These are phyloP conservation scores for Mortierella sp. DNA, from an alignment of 371 early-diverging fungal genomes.

Conservation along the genomic window DNA sequence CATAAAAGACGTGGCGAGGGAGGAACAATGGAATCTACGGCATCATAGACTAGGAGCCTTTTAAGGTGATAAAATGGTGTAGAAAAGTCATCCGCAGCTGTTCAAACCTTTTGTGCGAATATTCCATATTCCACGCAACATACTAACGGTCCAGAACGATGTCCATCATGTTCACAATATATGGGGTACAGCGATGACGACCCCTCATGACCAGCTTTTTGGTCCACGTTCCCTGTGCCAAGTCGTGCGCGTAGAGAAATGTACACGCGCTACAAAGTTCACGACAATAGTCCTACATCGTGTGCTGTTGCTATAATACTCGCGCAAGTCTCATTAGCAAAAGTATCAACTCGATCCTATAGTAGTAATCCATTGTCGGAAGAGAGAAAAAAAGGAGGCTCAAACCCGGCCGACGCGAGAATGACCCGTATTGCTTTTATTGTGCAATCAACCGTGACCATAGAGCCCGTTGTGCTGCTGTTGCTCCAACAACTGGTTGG, in stretches of 20 bases:
- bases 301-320: not conserved
- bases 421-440: not conserved
- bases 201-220: not conserved
- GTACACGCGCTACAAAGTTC: not conserved
- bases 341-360: not conserved
- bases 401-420: not conserved
- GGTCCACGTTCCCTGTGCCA: not conserved
- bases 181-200: not conserved
- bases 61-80: too few relatives aligned
- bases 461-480: slow-evolving; percentile 49
- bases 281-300: not conserved
- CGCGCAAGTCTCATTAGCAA: not conserved
- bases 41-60: too few relatives aligned
- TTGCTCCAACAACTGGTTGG: slow-evolving; percentile 39
- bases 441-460: slow-evolving; percentile 33
- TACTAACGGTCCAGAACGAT: not conserved
- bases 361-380: not conserved
- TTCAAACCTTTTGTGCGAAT: not conserved
- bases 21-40: too few relatives aligned
- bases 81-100: not conserved
- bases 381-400: not conserved
- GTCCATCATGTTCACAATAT: too few relatives aligned
- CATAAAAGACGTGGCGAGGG: too few relatives aligned
- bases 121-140: slow-evolving; percentile 35
- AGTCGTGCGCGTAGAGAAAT: not conserved